Evolutionary conservation across 352 stramenopile species (phyloP).

Genomic region (Aphanomyces stellatus): DNA sequence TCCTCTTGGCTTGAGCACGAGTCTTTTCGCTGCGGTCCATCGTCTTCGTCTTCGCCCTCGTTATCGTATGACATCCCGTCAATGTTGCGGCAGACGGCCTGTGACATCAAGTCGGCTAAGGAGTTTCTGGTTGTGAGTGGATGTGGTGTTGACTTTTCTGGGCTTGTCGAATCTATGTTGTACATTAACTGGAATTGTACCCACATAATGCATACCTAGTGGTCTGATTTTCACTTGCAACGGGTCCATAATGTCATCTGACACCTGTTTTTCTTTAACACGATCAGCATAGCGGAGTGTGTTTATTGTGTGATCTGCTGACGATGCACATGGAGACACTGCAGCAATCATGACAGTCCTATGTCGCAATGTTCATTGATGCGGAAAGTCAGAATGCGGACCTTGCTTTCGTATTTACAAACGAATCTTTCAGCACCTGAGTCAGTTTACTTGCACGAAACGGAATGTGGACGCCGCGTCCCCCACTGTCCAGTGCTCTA

Average conservation of each 20-base stretch:
- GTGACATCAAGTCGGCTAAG: conserved; percentile 14
- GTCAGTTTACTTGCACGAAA: conserved; percentile 96
- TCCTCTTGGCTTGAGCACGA: conserved; percentile 45
- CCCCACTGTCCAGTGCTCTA: conserved; percentile 86
- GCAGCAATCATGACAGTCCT: conserved; percentile 96
- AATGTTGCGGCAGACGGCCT: conserved; percentile 17
- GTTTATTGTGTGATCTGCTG: conserved; percentile 95
- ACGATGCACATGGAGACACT: conserved; percentile 89
- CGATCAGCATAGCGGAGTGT: conserved; percentile 96
- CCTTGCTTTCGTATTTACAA: conserved; percentile 90
- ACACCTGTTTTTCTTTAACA: conserved; percentile 93
- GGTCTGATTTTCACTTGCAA: conserved; percentile 9
- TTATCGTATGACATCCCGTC: neutral
- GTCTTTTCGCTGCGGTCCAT: conserved; percentile 22
- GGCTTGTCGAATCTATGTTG: no score
- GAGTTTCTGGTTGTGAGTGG: neutral
- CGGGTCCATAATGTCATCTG: conserved; percentile 52
- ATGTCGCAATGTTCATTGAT: neutral
- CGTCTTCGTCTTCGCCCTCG: conserved; percentile 10
- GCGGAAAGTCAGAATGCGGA: conserved; percentile 3
- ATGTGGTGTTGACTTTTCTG: no score
- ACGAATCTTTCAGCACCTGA: conserved; percentile 97
- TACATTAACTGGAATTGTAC: no score
- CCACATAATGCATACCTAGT: neutral
- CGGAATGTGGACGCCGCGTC: conserved; percentile 86